Evolutionary conservation across 1,284 basidiomycete genomes (phyloP), one percentile per base, ranked within the genome.

Genomic region (Trametes hirsuta): DNA sequence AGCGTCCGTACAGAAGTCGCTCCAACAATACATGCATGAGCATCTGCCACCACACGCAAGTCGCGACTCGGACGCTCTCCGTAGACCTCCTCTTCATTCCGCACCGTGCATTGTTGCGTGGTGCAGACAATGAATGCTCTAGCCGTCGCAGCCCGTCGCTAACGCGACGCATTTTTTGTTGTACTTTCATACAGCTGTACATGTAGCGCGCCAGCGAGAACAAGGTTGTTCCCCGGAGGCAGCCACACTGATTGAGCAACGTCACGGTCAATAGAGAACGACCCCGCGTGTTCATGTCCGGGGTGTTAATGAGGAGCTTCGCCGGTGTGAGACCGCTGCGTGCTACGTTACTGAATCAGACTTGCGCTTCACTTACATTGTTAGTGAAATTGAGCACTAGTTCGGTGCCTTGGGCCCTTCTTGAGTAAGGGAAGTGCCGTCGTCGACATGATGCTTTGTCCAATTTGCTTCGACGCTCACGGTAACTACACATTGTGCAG

Each of bases 11-110:
- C 56, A 39, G 45, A 53, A 46, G 15, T 48, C 42, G 47, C 53
- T 50, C 49, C 56, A 55, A 48, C 61, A 46, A 46, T 57, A 49
- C 53, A 49, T 57, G 34, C 24, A 37, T 40, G 21, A 34, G 11
- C 30, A 37, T 24, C 12, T 24, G 25, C 36, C 34, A n/a, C 37
- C 34, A n/a, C 37, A 51, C 22, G 21, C 49, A 6, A 12, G 14
- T 22, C 47, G 47, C 34, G 30, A 22, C 47, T 15, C 35, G 34
- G 15, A 41, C 21, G 11, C 49, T 22, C 12, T 25, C 6, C 21
- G 14, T 6, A 24, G 41, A 45, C 18, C 15, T 34, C 8, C 9
- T 14, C 30, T 58, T 18, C 56, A 58, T 58, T 58, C 49, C 49
- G 56, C 49, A 35, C 10, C 49, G 49, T 58, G 49, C 56, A 30